Conservation (phyloP, 306 rosid genomes). For the Leucaena leucocephala region DNA sequence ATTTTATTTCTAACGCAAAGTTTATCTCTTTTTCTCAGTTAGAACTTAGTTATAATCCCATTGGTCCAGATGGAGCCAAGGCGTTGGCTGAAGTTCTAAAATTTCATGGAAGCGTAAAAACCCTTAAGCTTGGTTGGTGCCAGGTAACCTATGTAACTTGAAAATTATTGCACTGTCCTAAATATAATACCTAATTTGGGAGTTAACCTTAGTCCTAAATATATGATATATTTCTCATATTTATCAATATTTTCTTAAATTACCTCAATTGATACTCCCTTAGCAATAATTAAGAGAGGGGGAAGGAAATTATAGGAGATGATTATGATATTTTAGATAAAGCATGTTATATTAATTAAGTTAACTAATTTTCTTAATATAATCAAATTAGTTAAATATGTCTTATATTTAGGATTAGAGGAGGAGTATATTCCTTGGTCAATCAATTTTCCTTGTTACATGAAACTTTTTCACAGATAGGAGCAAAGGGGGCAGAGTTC, state of each 20-base stretch:
- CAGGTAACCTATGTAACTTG: slow-evolving; percentile 61
- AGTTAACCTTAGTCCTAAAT: too few species aligned
- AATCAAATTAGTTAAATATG: too few species aligned
- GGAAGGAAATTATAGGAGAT: too few species aligned
- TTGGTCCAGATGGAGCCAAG: slow-evolving; percentile 96
- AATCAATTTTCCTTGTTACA: slow-evolving; percentile 18
- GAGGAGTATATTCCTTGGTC: slow-evolving; percentile 14
- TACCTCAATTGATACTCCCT: too few species aligned
- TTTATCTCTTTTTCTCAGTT: slow-evolving; percentile 57
- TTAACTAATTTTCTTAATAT: too few species aligned
- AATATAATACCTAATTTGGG: too few species aligned
- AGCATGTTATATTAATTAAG: too few species aligned
- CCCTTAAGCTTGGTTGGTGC: slow-evolving; percentile 98
- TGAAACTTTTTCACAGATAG: slow-evolving; percentile 59
- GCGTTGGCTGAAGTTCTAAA: slow-evolving; percentile 87
- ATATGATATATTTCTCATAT: too few species aligned
- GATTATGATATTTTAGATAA: too few species aligned
- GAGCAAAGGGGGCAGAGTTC: slow-evolving; percentile 92
- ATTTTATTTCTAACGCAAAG: slow-evolving; percentile 12
- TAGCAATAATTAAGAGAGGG: too few species aligned
- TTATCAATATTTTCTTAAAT: too few species aligned
- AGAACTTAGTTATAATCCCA: slow-evolving; percentile 93
- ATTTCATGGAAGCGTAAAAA: slow-evolving; percentile 80
- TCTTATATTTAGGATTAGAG: too few species aligned
- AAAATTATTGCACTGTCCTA: neutral